Evolutionary conservation across 2,329 filamentous ascomycete species (phyloP).

Genomic region (Diplocarpon mali): DNA sequence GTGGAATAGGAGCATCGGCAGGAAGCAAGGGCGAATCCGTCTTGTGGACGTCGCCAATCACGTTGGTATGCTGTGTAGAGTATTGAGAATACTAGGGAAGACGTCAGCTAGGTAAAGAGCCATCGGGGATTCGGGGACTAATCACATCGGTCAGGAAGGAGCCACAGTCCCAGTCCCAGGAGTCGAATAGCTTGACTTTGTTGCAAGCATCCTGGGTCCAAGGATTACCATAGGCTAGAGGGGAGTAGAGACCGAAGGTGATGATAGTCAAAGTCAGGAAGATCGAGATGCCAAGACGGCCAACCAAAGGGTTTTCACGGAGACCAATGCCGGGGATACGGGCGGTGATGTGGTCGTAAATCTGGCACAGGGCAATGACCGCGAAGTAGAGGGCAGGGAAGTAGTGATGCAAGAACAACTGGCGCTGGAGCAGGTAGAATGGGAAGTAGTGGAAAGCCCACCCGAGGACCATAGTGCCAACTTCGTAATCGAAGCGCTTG

Average conservation of each 20-base stretch:
- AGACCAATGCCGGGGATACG: conserved; percentile 60
- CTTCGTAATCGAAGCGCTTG: conserved; percentile 96
- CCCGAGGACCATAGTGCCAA: conserved; percentile 78
- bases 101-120: conserved; percentile 14
- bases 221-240: conserved; percentile 81
- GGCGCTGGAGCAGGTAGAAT: conserved; percentile 95
- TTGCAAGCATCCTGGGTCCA: conserved; percentile 89
- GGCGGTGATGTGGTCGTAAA: conserved; percentile 73
- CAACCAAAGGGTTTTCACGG: conserved; percentile 59
- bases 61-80: conserved; percentile 19
- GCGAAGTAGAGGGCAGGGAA: conserved; percentile 95
- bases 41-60: conserved; percentile 21
- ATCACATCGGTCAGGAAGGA: conserved; percentile 80
- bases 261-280: conserved; percentile 66
- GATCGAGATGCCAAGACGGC: conserved; percentile 58
- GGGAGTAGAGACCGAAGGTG: conserved; percentile 76
- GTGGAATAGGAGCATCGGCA: conserved; percentile 20
- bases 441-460: conserved; percentile 99
- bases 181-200: conserved; percentile 72
- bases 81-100: conserved; percentile 28
- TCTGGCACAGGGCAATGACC: conserved; percentile 77
- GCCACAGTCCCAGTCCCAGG: conserved; percentile 98
- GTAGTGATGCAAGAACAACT: conserved; percentile 97
- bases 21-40: conserved; percentile 22
- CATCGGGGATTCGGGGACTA: conserved; percentile 27